Conservation (phyloP, 805 yeast genomes). For the Schizosaccharomyces japonicus region DNA sequence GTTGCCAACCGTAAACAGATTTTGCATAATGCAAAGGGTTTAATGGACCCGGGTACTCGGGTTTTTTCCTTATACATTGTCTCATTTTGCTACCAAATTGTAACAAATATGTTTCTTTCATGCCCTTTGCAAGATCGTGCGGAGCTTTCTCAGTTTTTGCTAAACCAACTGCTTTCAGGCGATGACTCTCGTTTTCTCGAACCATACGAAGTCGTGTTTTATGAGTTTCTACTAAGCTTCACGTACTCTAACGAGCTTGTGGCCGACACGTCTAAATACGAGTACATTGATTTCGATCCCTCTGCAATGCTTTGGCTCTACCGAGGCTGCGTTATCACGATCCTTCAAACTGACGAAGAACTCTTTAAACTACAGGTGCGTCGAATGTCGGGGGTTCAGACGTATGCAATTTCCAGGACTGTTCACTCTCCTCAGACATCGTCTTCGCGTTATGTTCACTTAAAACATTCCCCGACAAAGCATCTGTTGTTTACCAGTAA, state of each 20-base stretch:
- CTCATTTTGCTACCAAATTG: not conserved
- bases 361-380: no score
- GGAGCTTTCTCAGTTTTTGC: not conserved
- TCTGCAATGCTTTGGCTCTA: not conserved
- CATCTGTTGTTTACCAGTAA: no score
- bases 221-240: not conserved
- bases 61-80: not conserved
- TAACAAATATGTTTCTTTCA: not conserved
- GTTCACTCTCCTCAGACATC: no score
- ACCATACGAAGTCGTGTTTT: not conserved
- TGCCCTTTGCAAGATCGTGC: not conserved
- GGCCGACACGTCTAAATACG: not conserved
- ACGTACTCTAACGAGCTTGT: not conserved
- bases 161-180: not conserved
- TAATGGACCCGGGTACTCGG: not conserved
- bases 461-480: no score
- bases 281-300: not conserved
- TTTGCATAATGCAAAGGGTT: not conserved
- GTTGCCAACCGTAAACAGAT: not conserved
- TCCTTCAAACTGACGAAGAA: no score
- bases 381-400: no score
- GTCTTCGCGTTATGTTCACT: no score
- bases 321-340: conserved; percentile 1
- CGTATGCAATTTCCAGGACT: no score
- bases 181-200: not conserved